These are phyloP conservation scores for Xenoacremonium recifei DNA, from an alignment of 2,329 filamentous ascomycete species.

Conservation along the genomic window DNA sequence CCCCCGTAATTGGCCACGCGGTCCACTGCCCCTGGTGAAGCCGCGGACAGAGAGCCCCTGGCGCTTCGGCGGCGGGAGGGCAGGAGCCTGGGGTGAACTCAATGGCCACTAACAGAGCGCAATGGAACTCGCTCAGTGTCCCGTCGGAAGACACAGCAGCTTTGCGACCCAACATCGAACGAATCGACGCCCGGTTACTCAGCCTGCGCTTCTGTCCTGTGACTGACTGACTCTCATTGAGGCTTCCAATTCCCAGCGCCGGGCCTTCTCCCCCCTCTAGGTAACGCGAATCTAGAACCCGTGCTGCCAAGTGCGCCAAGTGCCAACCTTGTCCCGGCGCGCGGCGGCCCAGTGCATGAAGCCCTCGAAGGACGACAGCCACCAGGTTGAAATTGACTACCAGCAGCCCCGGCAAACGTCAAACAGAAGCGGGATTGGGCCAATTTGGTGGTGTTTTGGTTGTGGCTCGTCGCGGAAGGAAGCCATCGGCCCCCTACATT, in stretches of 20 bases:
- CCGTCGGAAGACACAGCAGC: too few relatives aligned
- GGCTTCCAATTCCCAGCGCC: too few relatives aligned
- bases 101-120: background rate
- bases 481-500: too few relatives aligned
- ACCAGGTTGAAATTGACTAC: slow-evolving; percentile 4
- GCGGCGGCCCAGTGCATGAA: slow-evolving; percentile 6
- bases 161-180: too few relatives aligned
- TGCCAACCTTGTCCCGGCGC: background rate
- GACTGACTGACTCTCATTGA: too few relatives aligned
- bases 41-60: background rate
- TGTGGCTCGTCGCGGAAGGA: too few relatives aligned
- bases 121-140: too few relatives aligned
- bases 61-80: background rate
- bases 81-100: background rate
- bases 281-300: background rate
- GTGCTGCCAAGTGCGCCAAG: background rate
- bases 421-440: slow-evolving; percentile 23
- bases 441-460: slow-evolving; percentile 6
- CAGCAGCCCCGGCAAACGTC: slow-evolving; percentile 18
- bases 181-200: too few relatives aligned
- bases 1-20: background rate
- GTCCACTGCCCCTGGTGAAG: background rate
- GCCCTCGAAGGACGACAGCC: slow-evolving; percentile 5
- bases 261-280: background rate
- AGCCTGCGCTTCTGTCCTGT: too few relatives aligned